A percentile compares a stretch with the other conserved stretches of the same genome.
Conservation (phyloP, 257 asterid genomes). For the Verbascum thapsus region DNA sequence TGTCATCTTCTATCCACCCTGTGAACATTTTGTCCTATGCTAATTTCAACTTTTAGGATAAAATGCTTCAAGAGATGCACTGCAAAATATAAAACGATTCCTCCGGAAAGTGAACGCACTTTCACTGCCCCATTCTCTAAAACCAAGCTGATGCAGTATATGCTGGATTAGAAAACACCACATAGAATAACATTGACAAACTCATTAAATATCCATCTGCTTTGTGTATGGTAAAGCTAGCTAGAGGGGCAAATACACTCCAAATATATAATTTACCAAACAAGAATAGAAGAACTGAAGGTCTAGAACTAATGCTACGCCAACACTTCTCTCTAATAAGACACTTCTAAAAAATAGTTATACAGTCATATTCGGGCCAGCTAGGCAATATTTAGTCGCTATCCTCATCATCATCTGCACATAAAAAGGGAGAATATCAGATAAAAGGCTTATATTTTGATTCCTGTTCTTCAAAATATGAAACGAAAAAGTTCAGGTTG, state of each 20-base stretch:
- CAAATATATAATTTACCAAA: slow-evolving; percentile 5
- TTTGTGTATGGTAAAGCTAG: slow-evolving; percentile 11
- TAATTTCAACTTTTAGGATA: slow-evolving; percentile 14
- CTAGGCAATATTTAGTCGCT: slow-evolving; percentile 49
- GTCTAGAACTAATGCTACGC: slow-evolving; percentile 23
- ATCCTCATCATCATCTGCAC: slow-evolving; percentile 63
- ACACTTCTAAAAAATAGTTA: slow-evolving; percentile 21
- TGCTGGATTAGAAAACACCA: not conserved
- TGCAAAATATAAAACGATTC: not conserved
- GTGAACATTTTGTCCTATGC: not conserved
- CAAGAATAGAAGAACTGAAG: slow-evolving; percentile 15
- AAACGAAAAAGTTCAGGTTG: slow-evolving; percentile 9
- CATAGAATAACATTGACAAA: not conserved
- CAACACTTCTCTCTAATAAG: slow-evolving; percentile 8
- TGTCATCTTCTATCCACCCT: too few relatives aligned
- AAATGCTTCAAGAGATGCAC: slow-evolving; percentile 13
- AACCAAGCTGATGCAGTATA: slow-evolving; percentile 9
- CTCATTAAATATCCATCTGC: slow-evolving; percentile 3
- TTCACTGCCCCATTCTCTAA: not conserved
- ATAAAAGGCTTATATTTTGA: not conserved
- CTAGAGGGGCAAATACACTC: slow-evolving; percentile 15
- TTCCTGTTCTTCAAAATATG: slow-evolving; percentile 9
- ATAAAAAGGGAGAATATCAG: slow-evolving; percentile 16
- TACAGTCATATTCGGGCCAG: slow-evolving; percentile 30
- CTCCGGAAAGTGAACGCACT: too few relatives aligned